These are phyloP conservation scores for Ustilago sp. DNA, from an alignment of 1,284 basidiomycete species.

Conservation along the genomic window DNA sequence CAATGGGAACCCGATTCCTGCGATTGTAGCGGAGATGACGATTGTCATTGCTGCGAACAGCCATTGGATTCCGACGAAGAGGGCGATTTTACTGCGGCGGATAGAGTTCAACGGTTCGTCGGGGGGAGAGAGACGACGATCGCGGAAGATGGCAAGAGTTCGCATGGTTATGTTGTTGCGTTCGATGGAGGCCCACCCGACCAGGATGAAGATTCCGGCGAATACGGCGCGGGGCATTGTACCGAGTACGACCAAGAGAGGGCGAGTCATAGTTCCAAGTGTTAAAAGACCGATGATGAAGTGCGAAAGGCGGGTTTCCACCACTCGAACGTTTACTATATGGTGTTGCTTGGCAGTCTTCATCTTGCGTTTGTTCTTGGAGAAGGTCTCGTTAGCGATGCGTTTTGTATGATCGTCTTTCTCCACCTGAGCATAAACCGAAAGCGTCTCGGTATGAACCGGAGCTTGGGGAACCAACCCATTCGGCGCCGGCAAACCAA, in stretches of 20 bases:
- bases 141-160: conserved; percentile 83
- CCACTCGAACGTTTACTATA: conserved; percentile 61
- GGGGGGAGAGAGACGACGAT: conserved; percentile 71
- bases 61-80: conserved; percentile 84
- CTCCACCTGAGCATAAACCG: conserved; percentile 76
- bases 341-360: conserved; percentile 50
- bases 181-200: conserved; percentile 75
- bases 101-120: conserved; percentile 77
- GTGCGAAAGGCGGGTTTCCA: conserved; percentile 66
- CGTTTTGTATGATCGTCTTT: conserved; percentile 36
- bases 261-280: conserved; percentile 67
- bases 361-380: conserved; percentile 63
- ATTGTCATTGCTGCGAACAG: conserved; percentile 89
- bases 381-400: conserved; percentile 71
- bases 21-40: conserved; percentile 88
- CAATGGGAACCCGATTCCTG: conserved; percentile 84
- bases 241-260: conserved; percentile 65
- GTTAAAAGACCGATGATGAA: conserved; percentile 67
- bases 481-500: conserved; percentile 93
- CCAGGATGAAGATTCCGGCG: conserved; percentile 68
- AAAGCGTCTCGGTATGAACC: conserved; percentile 87
- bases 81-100: conserved; percentile 79
- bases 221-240: conserved; percentile 64
- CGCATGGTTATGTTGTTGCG: conserved; percentile 87
- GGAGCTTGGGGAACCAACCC: conserved; percentile 93